Conservation (phyloP, 176 grass and related monocot species). For the Zizania latifolia region DNA sequence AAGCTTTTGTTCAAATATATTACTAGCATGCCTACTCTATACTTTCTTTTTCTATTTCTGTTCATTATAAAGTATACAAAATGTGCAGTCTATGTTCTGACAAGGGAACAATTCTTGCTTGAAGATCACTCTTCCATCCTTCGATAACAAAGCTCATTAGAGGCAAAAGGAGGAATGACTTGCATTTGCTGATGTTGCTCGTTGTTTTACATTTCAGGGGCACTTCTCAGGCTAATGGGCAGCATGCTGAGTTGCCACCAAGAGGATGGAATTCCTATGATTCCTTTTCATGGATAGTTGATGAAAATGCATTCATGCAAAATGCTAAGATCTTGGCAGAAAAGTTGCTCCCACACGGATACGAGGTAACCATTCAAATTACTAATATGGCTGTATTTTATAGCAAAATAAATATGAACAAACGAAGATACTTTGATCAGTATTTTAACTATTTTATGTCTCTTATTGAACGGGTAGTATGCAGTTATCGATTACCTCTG, state of each 20-base stretch:
- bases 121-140: not conserved
- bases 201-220: conserved; percentile 34
- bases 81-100: not conserved
- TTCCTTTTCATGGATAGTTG: conserved; percentile 79
- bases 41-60: not conserved
- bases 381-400: not conserved
- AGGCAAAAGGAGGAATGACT: not conserved
- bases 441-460: not conserved
- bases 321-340: conserved; percentile 70
- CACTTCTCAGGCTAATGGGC: conserved; percentile 10
- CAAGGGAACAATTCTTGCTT: not conserved
- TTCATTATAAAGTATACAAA: not conserved
- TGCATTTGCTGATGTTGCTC: not conserved
- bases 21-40: not conserved
- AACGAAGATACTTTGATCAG: not conserved
- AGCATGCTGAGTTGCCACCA: conserved; percentile 46
- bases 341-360: conserved; percentile 57
- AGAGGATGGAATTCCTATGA: conserved; percentile 96
- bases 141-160: not conserved
- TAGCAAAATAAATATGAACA: not conserved
- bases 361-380: conserved; percentile 49
- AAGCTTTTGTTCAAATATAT: not conserved
- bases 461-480: conserved; percentile 41
- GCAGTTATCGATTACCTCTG: conserved; percentile 83
- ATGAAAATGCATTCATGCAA: conserved; percentile 62